phyloP scores from a whole-genome alignment of 2,329 filamentous ascomycete genomes.

The Cladosporium austrohemisphaericum region DNA sequence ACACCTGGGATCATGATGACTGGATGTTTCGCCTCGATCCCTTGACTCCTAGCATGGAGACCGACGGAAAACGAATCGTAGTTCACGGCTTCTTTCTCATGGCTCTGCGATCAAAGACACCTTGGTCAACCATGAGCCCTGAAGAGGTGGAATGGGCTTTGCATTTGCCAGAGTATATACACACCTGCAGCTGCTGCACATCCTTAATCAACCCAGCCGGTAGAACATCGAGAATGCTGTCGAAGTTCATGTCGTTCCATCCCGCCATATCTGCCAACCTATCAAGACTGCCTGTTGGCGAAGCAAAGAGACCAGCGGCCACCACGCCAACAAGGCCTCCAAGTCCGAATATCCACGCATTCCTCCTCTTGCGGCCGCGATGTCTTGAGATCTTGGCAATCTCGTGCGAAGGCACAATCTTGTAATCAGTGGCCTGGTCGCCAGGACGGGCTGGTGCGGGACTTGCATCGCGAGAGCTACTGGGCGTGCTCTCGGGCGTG shows the following conservation, averaged over 20 bases:
- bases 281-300: constrained; percentile 63
- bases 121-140: constrained; percentile 30
- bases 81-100: constrained; percentile 80
- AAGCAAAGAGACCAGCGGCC: constrained; percentile 85
- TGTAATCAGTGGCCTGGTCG: constrained; percentile 47
- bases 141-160: background rate
- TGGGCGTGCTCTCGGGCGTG: constrained; percentile 28
- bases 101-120: constrained; percentile 54
- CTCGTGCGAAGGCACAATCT: constrained; percentile 48
- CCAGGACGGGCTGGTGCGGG: constrained; percentile 36
- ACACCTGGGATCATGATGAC: constrained; percentile 97
- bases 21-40: constrained; percentile 76
- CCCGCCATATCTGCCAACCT: constrained; percentile 75
- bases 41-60: constrained; percentile 74
- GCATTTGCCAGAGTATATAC: constrained; percentile 26
- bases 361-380: constrained; percentile 60
- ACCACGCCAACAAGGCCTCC: constrained; percentile 88
- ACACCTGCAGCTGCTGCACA: constrained; percentile 77
- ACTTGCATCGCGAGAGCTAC: constrained; percentile 38
- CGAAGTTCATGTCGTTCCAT: constrained; percentile 68
- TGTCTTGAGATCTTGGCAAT: constrained; percentile 32
- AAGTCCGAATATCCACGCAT: constrained; percentile 77
- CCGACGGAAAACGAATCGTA: constrained; percentile 95
- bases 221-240: constrained; percentile 79
- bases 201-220: constrained; percentile 83